Conservation (phyloP, 345 rosid genomes). For the Noccaea caerulescens region DNA sequence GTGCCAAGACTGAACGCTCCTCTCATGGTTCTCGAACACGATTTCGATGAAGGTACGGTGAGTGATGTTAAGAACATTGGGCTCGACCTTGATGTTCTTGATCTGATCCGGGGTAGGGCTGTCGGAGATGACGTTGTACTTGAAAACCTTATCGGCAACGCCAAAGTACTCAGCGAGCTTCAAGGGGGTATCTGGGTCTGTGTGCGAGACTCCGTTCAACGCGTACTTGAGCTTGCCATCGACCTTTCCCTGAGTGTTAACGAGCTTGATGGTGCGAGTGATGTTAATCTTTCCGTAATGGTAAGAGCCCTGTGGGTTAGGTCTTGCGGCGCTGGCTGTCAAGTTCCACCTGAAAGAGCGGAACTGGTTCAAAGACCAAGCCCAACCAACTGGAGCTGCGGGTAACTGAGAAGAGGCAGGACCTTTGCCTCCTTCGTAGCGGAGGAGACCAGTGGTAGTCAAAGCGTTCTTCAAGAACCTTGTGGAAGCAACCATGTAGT, state of each 20-base stretch:
- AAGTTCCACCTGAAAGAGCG: constrained; percentile 79
- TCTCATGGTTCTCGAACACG: constrained; percentile 74
- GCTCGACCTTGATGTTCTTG: constrained; percentile 34
- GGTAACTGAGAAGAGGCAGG: constrained; percentile 58
- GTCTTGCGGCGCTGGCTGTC: constrained; percentile 78
- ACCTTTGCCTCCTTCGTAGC: constrained; percentile 51
- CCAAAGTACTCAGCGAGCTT: constrained; percentile 68
- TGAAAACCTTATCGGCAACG: constrained; percentile 54
- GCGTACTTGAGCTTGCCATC: constrained; percentile 64
- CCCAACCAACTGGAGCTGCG: constrained; percentile 62
- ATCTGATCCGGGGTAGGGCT: constrained; percentile 42
- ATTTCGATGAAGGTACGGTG: constrained; percentile 73
- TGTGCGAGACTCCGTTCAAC: constrained; percentile 62
- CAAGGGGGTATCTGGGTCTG: constrained; percentile 57
- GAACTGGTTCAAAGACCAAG: constrained; percentile 75
- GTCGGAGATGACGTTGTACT: constrained; percentile 53
- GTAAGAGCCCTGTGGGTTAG: constrained; percentile 83
- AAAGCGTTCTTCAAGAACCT: constrained; percentile 49
- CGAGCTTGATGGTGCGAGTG: constrained; percentile 65
- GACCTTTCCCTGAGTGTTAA: constrained; percentile 47
- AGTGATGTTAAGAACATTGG: constrained; percentile 65
- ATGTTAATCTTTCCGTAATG: constrained; percentile 68
- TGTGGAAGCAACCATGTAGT: constrained; percentile 65
- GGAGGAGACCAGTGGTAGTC: constrained; percentile 48
- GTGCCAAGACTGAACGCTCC: constrained; percentile 67